These are phyloP conservation scores for Leptosphaerulina australis DNA, from an alignment of 2,329 filamentous ascomycete genomes.

Conservation along the genomic window DNA sequence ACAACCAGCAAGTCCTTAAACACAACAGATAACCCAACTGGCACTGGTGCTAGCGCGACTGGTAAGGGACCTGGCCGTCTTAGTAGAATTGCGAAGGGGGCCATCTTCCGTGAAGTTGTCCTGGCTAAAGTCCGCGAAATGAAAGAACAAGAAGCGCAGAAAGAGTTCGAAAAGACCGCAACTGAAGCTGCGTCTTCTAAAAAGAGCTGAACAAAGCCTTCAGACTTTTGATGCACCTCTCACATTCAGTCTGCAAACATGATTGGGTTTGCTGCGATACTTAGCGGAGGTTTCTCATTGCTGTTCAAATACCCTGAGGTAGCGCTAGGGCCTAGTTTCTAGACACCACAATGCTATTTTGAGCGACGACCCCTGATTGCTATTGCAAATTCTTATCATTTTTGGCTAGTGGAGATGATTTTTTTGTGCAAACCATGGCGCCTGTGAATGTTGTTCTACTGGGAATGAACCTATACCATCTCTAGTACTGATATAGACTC, in stretches of 20 bases:
- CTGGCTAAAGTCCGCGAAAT: slow-evolving; percentile 91
- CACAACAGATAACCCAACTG: slow-evolving; percentile 11
- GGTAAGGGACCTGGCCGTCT: slow-evolving; percentile 57
- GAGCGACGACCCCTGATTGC: no score
- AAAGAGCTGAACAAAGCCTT: slow-evolving; percentile 23
- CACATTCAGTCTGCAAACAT: slow-evolving; percentile 18
- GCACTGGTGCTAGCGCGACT: slow-evolving; percentile 16
- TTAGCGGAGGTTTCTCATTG: slow-evolving; percentile 29
- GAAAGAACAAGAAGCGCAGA: slow-evolving; percentile 81
- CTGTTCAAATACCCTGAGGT: slow-evolving; percentile 39
- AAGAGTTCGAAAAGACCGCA: slow-evolving; percentile 68
- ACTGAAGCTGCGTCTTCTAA: slow-evolving; percentile 36
- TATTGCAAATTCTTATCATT: neutral
- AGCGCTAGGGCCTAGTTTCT: slow-evolving; percentile 27
- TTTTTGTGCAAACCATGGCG: no score
- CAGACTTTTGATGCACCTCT: slow-evolving; percentile 10
- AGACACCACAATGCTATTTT: slow-evolving; percentile 20
- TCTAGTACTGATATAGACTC: no score
- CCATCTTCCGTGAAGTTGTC: slow-evolving; percentile 94
- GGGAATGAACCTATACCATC: no score
- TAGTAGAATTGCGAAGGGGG: slow-evolving; percentile 64
- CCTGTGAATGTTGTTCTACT: no score
- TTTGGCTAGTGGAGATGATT: neutral
- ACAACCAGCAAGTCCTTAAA: slow-evolving; percentile 31
- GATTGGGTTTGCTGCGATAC: slow-evolving; percentile 29